These are phyloP conservation scores for Typha latifolia DNA, from an alignment of 176 grass and related monocot species.

Conservation along the genomic window DNA sequence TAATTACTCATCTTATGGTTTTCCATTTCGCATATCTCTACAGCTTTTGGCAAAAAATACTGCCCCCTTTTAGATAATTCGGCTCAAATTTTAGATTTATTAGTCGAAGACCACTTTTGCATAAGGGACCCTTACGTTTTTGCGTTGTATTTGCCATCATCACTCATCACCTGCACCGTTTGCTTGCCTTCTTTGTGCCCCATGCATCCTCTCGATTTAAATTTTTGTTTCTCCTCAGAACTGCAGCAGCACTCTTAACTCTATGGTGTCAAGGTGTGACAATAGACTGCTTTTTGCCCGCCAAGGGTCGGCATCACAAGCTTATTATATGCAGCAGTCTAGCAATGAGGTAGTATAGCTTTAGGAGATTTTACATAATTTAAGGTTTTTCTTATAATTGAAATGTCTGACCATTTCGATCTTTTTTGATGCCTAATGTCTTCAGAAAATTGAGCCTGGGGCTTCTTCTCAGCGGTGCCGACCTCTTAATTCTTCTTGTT, in stretches of 20 bases:
- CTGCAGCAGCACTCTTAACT: slow-evolving; percentile 34
- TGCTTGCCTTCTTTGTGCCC: too few species aligned
- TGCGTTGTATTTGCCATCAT: too few species aligned
- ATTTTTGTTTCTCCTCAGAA: slow-evolving; percentile 17
- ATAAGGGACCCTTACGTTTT: too few species aligned
- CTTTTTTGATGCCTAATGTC: not conserved
- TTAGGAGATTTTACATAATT: not conserved
- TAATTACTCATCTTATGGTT: not conserved
- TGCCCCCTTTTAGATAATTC: too few species aligned
- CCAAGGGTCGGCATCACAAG: slow-evolving; percentile 27
- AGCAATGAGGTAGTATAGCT: not conserved
- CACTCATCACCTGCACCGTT: too few species aligned
- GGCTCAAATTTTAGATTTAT: too few species aligned
- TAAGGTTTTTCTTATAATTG: not conserved
- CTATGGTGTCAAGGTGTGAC: slow-evolving; percentile 10
- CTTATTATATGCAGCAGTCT: slow-evolving; percentile 22
- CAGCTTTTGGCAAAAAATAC: too few species aligned
- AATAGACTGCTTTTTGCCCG: slow-evolving; percentile 31
- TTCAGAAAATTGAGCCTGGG: slow-evolving; percentile 15
- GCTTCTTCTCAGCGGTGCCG: slow-evolving; percentile 1
- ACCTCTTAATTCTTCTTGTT: not conserved
- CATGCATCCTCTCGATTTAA: not conserved
- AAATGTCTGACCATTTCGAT: not conserved
- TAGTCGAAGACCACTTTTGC: too few species aligned
- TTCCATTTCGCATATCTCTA: not conserved